phyloP scores from a whole-genome alignment of 1,284 basidiomycete species.

The Fomitopsis pinicola region DNA sequence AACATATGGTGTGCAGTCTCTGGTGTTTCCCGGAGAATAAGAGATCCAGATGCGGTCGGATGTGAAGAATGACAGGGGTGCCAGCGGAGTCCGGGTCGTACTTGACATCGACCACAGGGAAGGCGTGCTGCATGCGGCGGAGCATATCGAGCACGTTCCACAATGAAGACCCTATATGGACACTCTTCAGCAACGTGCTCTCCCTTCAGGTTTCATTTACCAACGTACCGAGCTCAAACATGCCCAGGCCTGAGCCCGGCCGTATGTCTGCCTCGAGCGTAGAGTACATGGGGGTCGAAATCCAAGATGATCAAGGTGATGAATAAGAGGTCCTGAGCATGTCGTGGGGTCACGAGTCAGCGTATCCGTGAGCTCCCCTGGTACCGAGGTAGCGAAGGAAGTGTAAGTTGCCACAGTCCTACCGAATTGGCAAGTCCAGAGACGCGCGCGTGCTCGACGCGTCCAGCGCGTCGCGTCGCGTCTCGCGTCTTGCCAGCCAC shows the following conservation, averaged over 20 bases:
- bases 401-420: background rate
- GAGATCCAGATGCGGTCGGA: slow-evolving; percentile 75
- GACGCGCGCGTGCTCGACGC: slow-evolving; percentile 5
- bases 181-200: background rate
- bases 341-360: background rate
- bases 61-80: slow-evolving; percentile 73
- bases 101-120: slow-evolving; percentile 81
- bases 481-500: slow-evolving; percentile 22
- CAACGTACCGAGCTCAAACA: slow-evolving; percentile 67
- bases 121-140: slow-evolving; percentile 55
- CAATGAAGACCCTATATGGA: slow-evolving; percentile 62
- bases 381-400: background rate
- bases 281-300: slow-evolving; percentile 45
- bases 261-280: slow-evolving; percentile 70
- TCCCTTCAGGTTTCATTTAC: background rate
- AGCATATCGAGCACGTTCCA: slow-evolving; percentile 79
- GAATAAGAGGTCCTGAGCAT: background rate
- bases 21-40: slow-evolving; percentile 77
- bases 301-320: background rate
- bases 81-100: slow-evolving; percentile 76
- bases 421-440: slow-evolving; percentile 6
- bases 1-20: slow-evolving; percentile 69
- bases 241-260: slow-evolving; percentile 75
- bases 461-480: slow-evolving; percentile 19
- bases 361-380: background rate